These are phyloP conservation scores for Ceratobasidium sp. DNA, from an alignment of 1,284 basidiomycete genomes.

Conservation along the genomic window DNA sequence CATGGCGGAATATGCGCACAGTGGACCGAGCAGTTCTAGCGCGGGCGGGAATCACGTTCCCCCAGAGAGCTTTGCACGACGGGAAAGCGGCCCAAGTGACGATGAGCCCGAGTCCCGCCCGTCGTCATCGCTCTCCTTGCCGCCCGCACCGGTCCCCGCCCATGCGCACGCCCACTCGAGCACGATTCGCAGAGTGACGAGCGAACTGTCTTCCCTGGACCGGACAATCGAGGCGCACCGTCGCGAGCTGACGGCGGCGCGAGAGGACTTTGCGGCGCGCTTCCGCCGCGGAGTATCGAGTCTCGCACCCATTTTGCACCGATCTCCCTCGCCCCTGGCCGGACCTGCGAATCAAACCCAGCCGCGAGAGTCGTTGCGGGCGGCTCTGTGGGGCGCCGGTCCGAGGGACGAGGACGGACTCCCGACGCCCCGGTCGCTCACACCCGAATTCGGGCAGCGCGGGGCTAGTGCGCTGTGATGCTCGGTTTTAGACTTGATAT, in stretches of 20 bases:
- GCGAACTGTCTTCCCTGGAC: slow-evolving; percentile 40
- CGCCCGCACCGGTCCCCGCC: slow-evolving; percentile 40
- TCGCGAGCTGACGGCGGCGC: slow-evolving; percentile 40
- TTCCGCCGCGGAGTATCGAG: slow-evolving; percentile 43
- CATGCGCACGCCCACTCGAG: slow-evolving; percentile 41
- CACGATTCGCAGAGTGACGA: slow-evolving; percentile 41
- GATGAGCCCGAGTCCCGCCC: slow-evolving; percentile 20
- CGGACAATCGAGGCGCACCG: slow-evolving; percentile 41
- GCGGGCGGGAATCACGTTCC: slow-evolving; percentile 27
- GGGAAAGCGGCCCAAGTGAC: slow-evolving; percentile 33
- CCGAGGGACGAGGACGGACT: slow-evolving; percentile 43
- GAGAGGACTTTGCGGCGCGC: slow-evolving; percentile 41
- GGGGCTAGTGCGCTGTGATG: slow-evolving; percentile 29
- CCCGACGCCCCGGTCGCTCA: slow-evolving; percentile 45
- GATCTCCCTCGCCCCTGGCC: slow-evolving; percentile 24
- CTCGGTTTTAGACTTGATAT: slow-evolving; percentile 22
- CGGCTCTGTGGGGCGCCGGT: slow-evolving; percentile 37
- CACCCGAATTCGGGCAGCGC: slow-evolving; percentile 39
- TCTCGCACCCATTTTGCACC: slow-evolving; percentile 25
- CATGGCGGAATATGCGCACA: slow-evolving; percentile 18
- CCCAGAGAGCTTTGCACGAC: slow-evolving; percentile 44
- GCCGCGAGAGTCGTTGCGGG: slow-evolving; percentile 40
- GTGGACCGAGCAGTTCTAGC: background rate
- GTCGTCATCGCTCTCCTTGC: slow-evolving; percentile 15
- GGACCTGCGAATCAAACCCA: slow-evolving; percentile 22